Evolutionary conservation across 805 yeast species (phyloP).

Genomic region (Sugiyamaella qingdaonensis): DNA sequence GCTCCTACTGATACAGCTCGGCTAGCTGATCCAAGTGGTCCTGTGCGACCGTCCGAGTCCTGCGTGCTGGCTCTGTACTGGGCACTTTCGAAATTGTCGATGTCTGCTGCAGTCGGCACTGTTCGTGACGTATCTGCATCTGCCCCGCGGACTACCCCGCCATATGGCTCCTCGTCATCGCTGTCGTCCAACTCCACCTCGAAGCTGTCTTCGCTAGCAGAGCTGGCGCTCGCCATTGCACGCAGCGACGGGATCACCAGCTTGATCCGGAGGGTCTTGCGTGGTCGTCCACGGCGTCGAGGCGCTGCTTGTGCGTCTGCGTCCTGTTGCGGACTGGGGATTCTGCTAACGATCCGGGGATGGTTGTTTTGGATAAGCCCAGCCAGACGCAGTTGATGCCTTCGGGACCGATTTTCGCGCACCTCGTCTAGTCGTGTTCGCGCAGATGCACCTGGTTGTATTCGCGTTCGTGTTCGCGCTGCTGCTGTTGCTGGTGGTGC

Average conservation of each 20-base stretch:
- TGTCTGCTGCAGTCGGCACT: conserved; percentile 52
- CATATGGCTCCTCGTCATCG: conserved; percentile 46
- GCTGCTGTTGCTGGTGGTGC: too few species aligned
- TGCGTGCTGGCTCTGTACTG: neutral
- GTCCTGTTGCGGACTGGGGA: neutral
- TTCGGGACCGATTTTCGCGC: neutral
- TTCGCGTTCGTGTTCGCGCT: too few species aligned
- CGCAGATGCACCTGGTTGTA: too few species aligned
- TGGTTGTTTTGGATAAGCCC: neutral
- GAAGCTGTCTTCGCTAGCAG: neutral
- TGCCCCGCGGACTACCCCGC: conserved; percentile 57
- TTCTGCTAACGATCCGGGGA: neutral
- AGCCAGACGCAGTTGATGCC: neutral
- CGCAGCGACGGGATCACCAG: conserved; percentile 4
- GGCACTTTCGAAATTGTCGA: conserved; percentile 43
- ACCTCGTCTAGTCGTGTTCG: too few species aligned
- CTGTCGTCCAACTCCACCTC: conserved; percentile 4
- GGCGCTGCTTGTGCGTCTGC: neutral
- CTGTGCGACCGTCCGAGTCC: neutral
- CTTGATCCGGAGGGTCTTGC: conserved; percentile 5
- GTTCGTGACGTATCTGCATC: conserved; percentile 60
- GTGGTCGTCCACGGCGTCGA: conserved; percentile 5
- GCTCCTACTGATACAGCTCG: neutral
- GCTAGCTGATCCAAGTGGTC: neutral
- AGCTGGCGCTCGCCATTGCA: neutral